Percentiles rank a stretch among this genome's conserved stretches.
Conservation (phyloP, 169 alveolate species). For the Plasmodium yoelii region DNA sequence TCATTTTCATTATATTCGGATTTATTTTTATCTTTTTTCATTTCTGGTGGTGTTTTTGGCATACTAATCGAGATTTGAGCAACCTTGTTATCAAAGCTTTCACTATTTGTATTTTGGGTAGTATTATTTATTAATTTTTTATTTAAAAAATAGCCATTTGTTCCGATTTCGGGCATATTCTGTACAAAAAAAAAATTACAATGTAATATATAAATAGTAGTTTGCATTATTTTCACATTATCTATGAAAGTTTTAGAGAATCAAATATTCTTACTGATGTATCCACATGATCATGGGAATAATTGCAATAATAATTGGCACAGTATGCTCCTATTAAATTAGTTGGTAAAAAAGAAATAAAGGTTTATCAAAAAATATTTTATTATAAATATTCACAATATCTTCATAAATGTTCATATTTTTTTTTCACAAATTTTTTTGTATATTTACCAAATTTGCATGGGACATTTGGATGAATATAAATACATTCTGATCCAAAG, state of each 20-base stretch:
- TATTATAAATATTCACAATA: background rate
- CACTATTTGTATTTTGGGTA: background rate
- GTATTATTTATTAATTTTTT: constrained; percentile 46
- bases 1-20: constrained; percentile 51
- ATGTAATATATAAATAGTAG: background rate
- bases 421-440: background rate
- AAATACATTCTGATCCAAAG: constrained; percentile 83
- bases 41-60: constrained; percentile 76
- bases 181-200: background rate
- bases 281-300: constrained; percentile 52
- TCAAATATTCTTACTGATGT: constrained; percentile 16
- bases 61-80: constrained; percentile 59
- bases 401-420: background rate
- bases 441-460: constrained; percentile 79
- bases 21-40: constrained; percentile 51
- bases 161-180: constrained; percentile 60
- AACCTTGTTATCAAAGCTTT: constrained; percentile 39
- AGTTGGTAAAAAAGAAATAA: constrained; percentile 7
- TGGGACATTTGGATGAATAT: constrained; percentile 82
- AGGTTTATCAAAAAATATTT: background rate
- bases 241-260: background rate
- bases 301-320: constrained; percentile 53
- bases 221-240: too few relatives aligned
- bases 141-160: constrained; percentile 43
- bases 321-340: constrained; percentile 23